phyloP scores from a whole-genome alignment of 139 green algal genomes.

The Volvox africanus region DNA sequence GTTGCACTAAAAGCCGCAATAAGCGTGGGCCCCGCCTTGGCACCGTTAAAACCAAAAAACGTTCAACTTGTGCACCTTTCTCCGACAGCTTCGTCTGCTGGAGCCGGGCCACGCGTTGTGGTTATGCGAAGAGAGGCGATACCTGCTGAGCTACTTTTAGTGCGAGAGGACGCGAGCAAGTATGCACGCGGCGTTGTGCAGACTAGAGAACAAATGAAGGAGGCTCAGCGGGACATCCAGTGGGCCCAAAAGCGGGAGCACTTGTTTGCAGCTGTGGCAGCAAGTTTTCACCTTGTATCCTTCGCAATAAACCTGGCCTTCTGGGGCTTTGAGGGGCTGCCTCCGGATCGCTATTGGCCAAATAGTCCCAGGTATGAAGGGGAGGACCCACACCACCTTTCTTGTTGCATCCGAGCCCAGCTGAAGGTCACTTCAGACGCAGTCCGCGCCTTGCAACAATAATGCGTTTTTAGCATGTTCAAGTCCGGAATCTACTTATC shows the following conservation, averaged over 20 bases:
- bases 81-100: not conserved
- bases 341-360: constrained; percentile 65
- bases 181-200: constrained; percentile 39
- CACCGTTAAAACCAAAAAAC: not conserved
- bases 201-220: constrained; percentile 44
- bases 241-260: constrained; percentile 62
- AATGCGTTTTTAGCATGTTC: no score
- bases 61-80: not conserved
- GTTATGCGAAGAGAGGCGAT: constrained; percentile 42
- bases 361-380: constrained; percentile 46
- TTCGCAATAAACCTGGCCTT: constrained; percentile 71
- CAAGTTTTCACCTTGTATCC: constrained; percentile 60
- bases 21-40: not conserved
- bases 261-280: constrained; percentile 60
- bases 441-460: no score
- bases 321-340: constrained; percentile 67
- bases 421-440: no score
- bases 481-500: no score
- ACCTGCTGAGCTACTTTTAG: constrained; percentile 58
- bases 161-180: constrained; percentile 46
- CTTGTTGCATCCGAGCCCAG: no score
- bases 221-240: constrained; percentile 36
- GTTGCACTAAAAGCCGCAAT: not conserved
- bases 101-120: constrained; percentile 5
- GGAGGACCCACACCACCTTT: not conserved